Conservation (phyloP, 2,329 filamentous ascomycete genomes). For the Bertia moriformis region DNA sequence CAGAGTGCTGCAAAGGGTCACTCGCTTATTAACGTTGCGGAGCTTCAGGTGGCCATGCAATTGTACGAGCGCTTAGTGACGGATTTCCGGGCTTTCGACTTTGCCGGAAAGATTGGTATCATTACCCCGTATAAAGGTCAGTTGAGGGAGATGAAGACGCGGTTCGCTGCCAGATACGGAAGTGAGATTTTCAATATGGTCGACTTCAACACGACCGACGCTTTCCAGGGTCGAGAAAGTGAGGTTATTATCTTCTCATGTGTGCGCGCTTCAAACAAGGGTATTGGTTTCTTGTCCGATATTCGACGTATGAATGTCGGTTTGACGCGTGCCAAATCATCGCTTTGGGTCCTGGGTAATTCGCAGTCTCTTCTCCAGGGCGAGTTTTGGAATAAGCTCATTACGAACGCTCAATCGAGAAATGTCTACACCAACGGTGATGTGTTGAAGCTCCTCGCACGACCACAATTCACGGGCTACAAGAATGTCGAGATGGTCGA, state of each 20-base stretch:
- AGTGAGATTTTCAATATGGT: slow-evolving; percentile 61
- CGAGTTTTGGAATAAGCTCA: slow-evolving; percentile 77
- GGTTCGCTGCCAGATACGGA: slow-evolving; percentile 62
- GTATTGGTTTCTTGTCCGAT: slow-evolving; percentile 95
- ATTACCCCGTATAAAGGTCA: slow-evolving; percentile 98
- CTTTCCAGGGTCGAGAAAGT: slow-evolving; percentile 90
- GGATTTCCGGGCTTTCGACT: slow-evolving; percentile 57
- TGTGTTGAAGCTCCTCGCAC: slow-evolving; percentile 34
- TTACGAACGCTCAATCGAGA: slow-evolving; percentile 64
- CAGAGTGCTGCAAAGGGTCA: slow-evolving; percentile 68
- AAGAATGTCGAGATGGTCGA: neutral
- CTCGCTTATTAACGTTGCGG: slow-evolving; percentile 77
- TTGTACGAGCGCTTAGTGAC: slow-evolving; percentile 66
- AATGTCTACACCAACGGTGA: slow-evolving; percentile 64
- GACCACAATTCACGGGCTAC: slow-evolving; percentile 14
- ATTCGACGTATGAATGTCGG: slow-evolving; percentile 99
- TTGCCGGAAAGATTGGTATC: slow-evolving; percentile 77
- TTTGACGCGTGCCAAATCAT: slow-evolving; percentile 88
- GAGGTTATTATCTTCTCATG: slow-evolving; percentile 99
- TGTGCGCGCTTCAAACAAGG: slow-evolving; percentile 81
- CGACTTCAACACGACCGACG: slow-evolving; percentile 98
- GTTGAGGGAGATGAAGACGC: slow-evolving; percentile 61
- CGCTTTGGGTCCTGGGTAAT: slow-evolving; percentile 90
- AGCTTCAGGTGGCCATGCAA: slow-evolving; percentile 73
- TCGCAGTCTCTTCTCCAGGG: slow-evolving; percentile 74